Base-by-base conservation (phyloP, 2,329 filamentous ascomycete genomes). In the Trichophyton mentagrophytes region DNA sequence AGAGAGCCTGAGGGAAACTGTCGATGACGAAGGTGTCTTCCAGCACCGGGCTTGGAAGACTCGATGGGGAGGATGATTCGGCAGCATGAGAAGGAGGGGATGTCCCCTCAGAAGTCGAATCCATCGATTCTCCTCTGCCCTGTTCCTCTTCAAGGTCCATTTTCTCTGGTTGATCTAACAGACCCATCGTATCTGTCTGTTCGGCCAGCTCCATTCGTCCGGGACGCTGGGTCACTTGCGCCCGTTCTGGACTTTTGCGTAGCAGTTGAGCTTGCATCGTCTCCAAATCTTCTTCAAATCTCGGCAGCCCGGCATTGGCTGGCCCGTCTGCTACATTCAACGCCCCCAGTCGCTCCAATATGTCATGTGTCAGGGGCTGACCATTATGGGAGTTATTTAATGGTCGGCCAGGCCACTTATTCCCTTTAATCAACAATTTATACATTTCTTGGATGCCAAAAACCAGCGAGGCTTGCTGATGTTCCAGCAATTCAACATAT, bases 401-500 rank as follows among this genome's bases (percentile, higher is more conserved):
- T 13, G 76, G 75, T 13, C 77, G 71, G 40, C 82, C 82, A 9
- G 76, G 76, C 83, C 83, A 85, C 47, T 76, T 76, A 64, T 82
- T 76, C 49, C 79, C 79, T 46, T 75, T 75, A 36, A 76, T 72
- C 36, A 79, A 68, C 59, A 80, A 77, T 64, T 75, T 77, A 70
- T 85, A 85, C 53, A 85, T 73, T 69, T 84, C 80, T 68, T 83
- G 81, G 4, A 85, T 76, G 49, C 81, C 83, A 60, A 80, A 74
- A 33, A 85, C 82, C 3, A 86, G 76, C 73, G 84, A 83, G 20
- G 74, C 70, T 70, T 85, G 83, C 74, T 86, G 83, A 67, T 84
- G 82, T 67, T 86, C 83, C 57, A 86, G 78, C 82, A 85, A 84
- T 70, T 86, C 83, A 33, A 85, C 82, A 64, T 84, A 84, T 65